Evolutionary conservation across 139 green algal species (phyloP).

Genomic region (Yamagishiella unicocca): DNA sequence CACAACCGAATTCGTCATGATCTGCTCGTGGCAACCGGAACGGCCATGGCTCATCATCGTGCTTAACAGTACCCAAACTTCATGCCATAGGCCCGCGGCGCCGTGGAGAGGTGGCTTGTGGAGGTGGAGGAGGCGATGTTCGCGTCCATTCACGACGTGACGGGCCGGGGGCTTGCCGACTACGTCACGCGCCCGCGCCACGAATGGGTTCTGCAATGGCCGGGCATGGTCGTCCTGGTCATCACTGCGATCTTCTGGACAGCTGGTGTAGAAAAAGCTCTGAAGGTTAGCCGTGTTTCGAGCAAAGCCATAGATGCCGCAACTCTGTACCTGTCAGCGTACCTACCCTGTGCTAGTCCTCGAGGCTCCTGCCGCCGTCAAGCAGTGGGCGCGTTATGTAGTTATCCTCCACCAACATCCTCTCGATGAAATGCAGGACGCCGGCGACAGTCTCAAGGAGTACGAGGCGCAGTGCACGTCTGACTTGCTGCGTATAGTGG

Average conservation of each 20-base stretch:
- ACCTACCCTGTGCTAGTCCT: too few relatives aligned
- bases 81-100: slow-evolving; percentile 59
- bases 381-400: too few relatives aligned
- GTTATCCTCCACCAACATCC: too few relatives aligned
- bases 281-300: too few relatives aligned
- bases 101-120: slow-evolving; percentile 87
- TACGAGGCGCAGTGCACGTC: slow-evolving; percentile 65
- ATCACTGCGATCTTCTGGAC: slow-evolving; percentile 84
- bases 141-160: slow-evolving; percentile 75
- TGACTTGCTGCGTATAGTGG: slow-evolving; percentile 62
- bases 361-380: too few relatives aligned
- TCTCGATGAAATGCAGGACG: too few relatives aligned
- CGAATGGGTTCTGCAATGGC: slow-evolving; percentile 85
- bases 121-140: slow-evolving; percentile 84
- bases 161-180: slow-evolving; percentile 56
- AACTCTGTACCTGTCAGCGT: too few relatives aligned
- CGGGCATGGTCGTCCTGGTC: slow-evolving; percentile 82
- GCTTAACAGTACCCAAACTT: too few relatives aligned
- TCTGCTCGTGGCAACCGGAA: too few relatives aligned
- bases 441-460: slow-evolving; percentile 15
- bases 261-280: slow-evolving; percentile 46
- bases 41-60: too few relatives aligned
- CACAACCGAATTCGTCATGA: too few relatives aligned
- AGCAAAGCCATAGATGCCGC: too few relatives aligned
- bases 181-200: slow-evolving; percentile 67